phyloP scores from a whole-genome alignment of 2,329 filamentous ascomycete species.

The Elsinoe necatrix region DNA sequence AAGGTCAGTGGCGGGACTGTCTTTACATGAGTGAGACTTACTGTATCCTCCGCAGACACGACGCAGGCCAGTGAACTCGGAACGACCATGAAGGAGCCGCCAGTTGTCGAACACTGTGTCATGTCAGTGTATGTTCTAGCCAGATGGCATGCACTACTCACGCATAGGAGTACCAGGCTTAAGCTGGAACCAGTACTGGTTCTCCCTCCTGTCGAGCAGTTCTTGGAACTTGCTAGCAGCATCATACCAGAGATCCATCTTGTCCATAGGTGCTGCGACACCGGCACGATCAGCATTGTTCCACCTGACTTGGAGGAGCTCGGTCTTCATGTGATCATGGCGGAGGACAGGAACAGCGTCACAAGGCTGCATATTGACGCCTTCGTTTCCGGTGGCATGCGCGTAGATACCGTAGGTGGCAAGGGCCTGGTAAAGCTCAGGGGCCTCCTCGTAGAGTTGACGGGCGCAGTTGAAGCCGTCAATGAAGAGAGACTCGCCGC shows the following conservation, averaged over 20 bases:
- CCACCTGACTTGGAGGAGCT: conserved; percentile 67
- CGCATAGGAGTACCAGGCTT: conserved; percentile 67
- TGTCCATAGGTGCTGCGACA: conserved; percentile 47
- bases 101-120: conserved; percentile 84
- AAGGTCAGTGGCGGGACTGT: neutral
- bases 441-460: conserved; percentile 48
- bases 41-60: conserved; percentile 88
- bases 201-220: conserved; percentile 55
- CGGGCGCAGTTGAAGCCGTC: conserved; percentile 73
- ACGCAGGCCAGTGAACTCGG: conserved; percentile 71
- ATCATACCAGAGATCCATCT: conserved; percentile 61
- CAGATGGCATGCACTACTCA: conserved; percentile 37
- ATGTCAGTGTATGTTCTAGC: conserved; percentile 1
- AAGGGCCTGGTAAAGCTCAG: conserved; percentile 51
- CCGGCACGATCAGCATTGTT: conserved; percentile 83
- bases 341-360: conserved; percentile 64
- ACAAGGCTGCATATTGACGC: conserved; percentile 69
- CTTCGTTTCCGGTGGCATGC: conserved; percentile 81
- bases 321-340: conserved; percentile 37
- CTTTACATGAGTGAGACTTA: conserved; percentile 42
- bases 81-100: conserved; percentile 82
- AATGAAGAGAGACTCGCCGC: conserved; percentile 72
- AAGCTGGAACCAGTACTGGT: conserved; percentile 74
- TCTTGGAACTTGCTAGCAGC: conserved; percentile 68
- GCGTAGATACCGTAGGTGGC: conserved; percentile 53